These are phyloP conservation scores for Populus hybrid DNA, from an alignment of 441 rosid species.

Conservation along the genomic window DNA sequence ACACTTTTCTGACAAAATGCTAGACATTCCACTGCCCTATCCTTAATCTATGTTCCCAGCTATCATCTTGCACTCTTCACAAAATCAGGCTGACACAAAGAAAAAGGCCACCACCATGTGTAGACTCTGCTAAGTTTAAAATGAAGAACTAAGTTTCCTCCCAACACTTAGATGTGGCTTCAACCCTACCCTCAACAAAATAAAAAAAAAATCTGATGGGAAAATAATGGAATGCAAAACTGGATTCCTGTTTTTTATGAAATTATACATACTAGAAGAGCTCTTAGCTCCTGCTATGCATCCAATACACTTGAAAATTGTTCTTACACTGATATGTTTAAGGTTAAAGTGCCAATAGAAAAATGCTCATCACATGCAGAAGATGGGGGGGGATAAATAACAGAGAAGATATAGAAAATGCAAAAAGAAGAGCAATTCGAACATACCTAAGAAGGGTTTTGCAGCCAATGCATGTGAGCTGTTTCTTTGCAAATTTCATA, in stretches of 20 bases:
- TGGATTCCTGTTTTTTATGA: not conserved
- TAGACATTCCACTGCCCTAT: not conserved
- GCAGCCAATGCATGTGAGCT: constrained; percentile 87
- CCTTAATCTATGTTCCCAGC: not conserved
- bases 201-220: no score
- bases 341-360: not conserved
- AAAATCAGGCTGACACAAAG: not conserved
- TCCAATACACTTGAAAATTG: not conserved
- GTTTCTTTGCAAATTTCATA: constrained; percentile 91
- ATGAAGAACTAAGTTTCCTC: not conserved
- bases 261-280: not conserved
- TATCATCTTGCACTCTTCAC: not conserved
- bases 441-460: constrained; percentile 74
- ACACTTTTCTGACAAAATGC: not conserved
- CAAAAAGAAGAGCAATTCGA: constrained; percentile 15
- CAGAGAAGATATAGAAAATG: not conserved
- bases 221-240: not conserved
- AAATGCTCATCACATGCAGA: not conserved
- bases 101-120: not conserved
- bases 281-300: not conserved
- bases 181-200: not conserved
- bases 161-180: not conserved
- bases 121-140: not conserved
- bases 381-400: not conserved
- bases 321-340: not conserved